Conservation (phyloP, 108 stramenopile species). For the Pseudonitzschia multiseries region DNA sequence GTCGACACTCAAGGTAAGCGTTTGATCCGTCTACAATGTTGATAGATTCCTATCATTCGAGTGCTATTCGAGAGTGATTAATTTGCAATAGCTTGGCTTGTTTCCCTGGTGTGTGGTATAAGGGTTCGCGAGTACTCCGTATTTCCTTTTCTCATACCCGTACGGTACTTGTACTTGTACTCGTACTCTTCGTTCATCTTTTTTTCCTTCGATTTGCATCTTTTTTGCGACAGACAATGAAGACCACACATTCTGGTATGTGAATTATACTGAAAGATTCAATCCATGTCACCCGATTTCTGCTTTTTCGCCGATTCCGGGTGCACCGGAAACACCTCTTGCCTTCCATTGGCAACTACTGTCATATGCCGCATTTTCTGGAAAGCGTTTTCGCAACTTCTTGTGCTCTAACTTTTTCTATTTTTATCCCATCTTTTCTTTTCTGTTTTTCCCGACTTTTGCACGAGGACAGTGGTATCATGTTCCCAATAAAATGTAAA, state of each 20-base stretch:
- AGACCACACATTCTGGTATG: constrained; percentile 87
- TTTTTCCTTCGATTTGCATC: not conserved
- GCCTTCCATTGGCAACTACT: too few species aligned
- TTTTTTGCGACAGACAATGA: constrained; percentile 62
- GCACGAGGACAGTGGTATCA: constrained; percentile 62
- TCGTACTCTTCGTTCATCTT: not conserved
- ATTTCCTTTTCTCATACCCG: too few species aligned
- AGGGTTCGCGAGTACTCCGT: too few species aligned
- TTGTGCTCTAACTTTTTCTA: too few species aligned
- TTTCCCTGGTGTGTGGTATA: too few species aligned
- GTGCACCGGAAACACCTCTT: too few species aligned
- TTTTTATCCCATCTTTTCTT: constrained; percentile 12
- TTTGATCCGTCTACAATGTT: too few species aligned
- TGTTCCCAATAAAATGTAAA: constrained; percentile 86
- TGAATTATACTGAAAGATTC: not conserved
- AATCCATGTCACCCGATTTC: too few species aligned
- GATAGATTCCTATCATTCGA: too few species aligned
- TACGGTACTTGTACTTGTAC: too few species aligned
- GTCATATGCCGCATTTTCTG: too few species aligned
- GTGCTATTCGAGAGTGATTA: not conserved
- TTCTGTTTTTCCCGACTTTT: constrained; percentile 4
- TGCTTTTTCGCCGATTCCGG: not conserved
- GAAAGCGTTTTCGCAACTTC: too few species aligned
- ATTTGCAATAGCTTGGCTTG: not conserved
- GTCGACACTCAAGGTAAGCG: constrained; percentile 68